Conservation (phyloP, 257 asterid genomes). For the Lithospermum erythrorhizon region DNA sequence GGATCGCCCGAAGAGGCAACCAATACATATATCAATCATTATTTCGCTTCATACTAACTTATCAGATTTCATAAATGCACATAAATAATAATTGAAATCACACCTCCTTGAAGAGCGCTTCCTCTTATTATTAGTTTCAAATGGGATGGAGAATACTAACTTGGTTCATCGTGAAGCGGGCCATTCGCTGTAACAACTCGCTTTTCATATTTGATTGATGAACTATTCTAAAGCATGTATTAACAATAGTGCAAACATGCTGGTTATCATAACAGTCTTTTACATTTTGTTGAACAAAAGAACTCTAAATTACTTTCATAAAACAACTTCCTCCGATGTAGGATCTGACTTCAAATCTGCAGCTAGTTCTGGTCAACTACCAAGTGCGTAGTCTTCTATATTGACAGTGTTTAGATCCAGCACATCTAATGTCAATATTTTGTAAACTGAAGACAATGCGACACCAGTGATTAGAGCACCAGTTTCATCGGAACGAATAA, state of each 20-base stretch:
- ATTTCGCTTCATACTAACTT: background rate
- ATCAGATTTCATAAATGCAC: slow-evolving; percentile 7
- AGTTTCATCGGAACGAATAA: slow-evolving; percentile 89
- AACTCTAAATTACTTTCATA: slow-evolving; percentile 91
- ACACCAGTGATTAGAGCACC: slow-evolving; percentile 92
- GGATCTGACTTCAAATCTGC: slow-evolving; percentile 97
- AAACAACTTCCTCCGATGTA: slow-evolving; percentile 92
- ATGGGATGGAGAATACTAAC: too few species aligned
- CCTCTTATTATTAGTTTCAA: slow-evolving; percentile 63
- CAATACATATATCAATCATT: too few species aligned
- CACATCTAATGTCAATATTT: slow-evolving; percentile 76
- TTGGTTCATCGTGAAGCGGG: slow-evolving; percentile 93
- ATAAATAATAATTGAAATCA: slow-evolving; percentile 8
- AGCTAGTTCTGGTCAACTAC: slow-evolving; percentile 93
- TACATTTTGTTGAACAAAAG: slow-evolving; percentile 88
- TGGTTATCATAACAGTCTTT: slow-evolving; percentile 77
- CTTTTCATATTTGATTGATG: slow-evolving; percentile 94
- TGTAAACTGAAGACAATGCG: slow-evolving; percentile 83
- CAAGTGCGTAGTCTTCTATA: slow-evolving; percentile 80
- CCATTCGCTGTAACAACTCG: slow-evolving; percentile 79
- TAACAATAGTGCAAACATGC: slow-evolving; percentile 84
- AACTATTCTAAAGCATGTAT: slow-evolving; percentile 75
- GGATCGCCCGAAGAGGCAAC: background rate
- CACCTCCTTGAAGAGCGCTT: slow-evolving; percentile 56
- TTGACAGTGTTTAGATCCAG: slow-evolving; percentile 57